Percentiles rank a stretch among this genome's conserved stretches.
Evolutionary conservation across 768 basidiomycete genomes (phyloP).

Genomic region (Aureoboletus auriporus): DNA sequence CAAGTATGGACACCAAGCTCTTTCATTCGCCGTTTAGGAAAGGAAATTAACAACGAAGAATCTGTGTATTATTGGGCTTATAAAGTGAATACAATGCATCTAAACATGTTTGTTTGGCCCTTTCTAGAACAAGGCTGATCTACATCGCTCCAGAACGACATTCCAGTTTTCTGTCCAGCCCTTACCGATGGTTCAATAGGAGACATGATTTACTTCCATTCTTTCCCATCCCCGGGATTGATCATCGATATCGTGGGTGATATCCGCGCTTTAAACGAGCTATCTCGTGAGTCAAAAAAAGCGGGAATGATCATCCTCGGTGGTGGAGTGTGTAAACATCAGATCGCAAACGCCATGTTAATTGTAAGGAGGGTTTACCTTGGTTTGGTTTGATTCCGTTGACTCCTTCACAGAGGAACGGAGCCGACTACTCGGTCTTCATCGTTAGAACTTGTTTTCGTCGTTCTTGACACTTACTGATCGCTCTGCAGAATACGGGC

Average conservation of each 20-base stretch:
- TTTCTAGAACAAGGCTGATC: constrained; percentile 24
- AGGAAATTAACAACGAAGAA: constrained; percentile 95
- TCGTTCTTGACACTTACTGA: neutral
- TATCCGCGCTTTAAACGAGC: constrained; percentile 88
- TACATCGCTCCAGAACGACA: constrained; percentile 70
- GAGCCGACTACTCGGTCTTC: constrained; percentile 95
- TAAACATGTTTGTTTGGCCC: constrained; percentile 8
- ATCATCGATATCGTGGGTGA: constrained; percentile 93
- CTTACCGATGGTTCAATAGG: constrained; percentile 97
- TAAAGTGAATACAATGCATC: constrained; percentile 63
- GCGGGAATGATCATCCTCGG: constrained; percentile 99
- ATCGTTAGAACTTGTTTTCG: constrained; percentile 52
- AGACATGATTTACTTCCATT: constrained; percentile 99
- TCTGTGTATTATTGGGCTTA: constrained; percentile 99
- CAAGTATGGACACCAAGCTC: constrained; percentile 89
- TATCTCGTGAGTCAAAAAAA: constrained; percentile 80
- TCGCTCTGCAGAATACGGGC: constrained; percentile 74
- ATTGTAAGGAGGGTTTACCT: constrained; percentile 56
- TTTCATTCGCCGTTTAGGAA: constrained; percentile 90
- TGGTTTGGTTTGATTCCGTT: neutral
- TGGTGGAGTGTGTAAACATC: constrained; percentile 98
- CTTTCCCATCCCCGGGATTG: constrained; percentile 81
- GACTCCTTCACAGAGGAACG: constrained; percentile 68
- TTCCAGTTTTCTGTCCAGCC: constrained; percentile 98
- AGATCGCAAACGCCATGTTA: constrained; percentile 99